A percentile compares a stretch with the other conserved stretches of the same genome.
Evolutionary conservation across 2,329 filamentous ascomycete genomes (phyloP).

Genomic region (Chaetomium olivaceum): DNA sequence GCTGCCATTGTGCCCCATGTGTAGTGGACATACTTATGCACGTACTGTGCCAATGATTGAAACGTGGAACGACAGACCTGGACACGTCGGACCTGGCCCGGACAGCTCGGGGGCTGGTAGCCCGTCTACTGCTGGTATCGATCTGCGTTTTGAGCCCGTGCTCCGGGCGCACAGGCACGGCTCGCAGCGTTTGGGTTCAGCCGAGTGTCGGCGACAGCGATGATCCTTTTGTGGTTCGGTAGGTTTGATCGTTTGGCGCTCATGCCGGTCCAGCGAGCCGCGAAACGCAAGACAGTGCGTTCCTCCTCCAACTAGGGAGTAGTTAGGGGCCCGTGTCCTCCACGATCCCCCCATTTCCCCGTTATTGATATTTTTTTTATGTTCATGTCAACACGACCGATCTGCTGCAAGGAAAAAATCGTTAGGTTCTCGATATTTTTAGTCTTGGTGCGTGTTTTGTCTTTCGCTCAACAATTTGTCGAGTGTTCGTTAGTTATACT

Average conservation of each 20-base stretch:
- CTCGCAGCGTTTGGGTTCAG: neutral
- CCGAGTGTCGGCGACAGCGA: slow-evolving; percentile 1
- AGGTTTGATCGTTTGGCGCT: slow-evolving; percentile 22
- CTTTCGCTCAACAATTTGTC: neutral
- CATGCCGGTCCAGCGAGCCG: neutral
- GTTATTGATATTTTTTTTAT: neutral
- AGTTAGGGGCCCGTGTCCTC: neutral
- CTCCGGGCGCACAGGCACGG: slow-evolving; percentile 5
- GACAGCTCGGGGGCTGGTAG: neutral
- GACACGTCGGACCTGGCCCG: neutral
- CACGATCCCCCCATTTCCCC: neutral
- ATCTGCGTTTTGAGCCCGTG: slow-evolving; percentile 7
- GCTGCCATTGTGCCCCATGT: neutral
- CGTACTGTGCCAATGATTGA: neutral
- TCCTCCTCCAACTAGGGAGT: neutral
- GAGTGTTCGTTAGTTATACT: neutral
- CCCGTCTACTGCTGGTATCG: neutral
- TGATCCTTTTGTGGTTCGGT: slow-evolving; percentile 4
- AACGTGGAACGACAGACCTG: neutral
- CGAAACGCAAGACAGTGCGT: neutral
- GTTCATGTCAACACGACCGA: neutral
- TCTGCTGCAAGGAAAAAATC: neutral
- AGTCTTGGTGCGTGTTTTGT: neutral
- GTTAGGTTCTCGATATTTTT: neutral
- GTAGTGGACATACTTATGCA: neutral